These are phyloP conservation scores for Trypethelium eluteriae DNA, from an alignment of 495 filamentous ascomycete species.

Conservation along the genomic window DNA sequence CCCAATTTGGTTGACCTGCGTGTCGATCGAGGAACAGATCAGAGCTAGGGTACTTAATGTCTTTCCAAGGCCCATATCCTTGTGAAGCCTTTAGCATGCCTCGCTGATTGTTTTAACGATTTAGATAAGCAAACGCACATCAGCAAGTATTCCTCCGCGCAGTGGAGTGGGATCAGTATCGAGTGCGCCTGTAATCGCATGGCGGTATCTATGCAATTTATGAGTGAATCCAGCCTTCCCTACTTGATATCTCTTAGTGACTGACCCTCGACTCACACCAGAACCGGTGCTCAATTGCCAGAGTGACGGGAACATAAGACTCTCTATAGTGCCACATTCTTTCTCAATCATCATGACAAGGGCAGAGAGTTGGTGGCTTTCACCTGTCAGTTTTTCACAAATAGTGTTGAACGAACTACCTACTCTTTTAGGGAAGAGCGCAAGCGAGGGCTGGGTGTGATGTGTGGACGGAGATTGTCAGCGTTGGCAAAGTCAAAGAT, in stretches of 20 bases:
- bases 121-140: constrained; percentile 17
- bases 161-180: constrained; percentile 17
- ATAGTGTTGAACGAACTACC: neutral
- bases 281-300: constrained; percentile 16
- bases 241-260: neutral
- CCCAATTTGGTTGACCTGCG: constrained; percentile 21
- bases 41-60: constrained; percentile 83
- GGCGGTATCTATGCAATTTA: neutral
- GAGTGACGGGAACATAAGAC: constrained; percentile 16
- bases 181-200: constrained; percentile 20
- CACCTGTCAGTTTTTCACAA: neutral
- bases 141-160: constrained; percentile 32
- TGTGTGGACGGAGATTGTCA: neutral
- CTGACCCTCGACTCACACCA: neutral
- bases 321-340: constrained; percentile 22
- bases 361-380: constrained; percentile 22
- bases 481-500: constrained; percentile 23
- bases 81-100: neutral
- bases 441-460: neutral
- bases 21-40: constrained; percentile 52
- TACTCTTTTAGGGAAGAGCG: constrained; percentile 15
- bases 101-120: neutral
- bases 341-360: constrained; percentile 32
- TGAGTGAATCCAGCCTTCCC: neutral
- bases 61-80: constrained; percentile 89